Evolutionary conservation across 257 asterid genomes (phyloP).

Genomic region (Parsonsia alboflavescens): DNA sequence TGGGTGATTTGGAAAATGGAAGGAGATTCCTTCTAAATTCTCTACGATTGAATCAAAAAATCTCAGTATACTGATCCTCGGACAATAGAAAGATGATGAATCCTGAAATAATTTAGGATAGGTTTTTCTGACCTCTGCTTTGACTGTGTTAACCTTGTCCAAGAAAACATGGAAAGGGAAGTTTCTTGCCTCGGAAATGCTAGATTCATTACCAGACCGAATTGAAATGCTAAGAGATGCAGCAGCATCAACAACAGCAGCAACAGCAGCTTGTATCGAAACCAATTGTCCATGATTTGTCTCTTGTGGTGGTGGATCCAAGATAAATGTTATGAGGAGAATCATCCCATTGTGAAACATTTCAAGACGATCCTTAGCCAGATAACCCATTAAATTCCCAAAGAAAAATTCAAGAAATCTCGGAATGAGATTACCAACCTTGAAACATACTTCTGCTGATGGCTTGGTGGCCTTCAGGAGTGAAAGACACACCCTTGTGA

Average conservation of each 20-base stretch:
- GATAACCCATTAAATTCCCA: not conserved
- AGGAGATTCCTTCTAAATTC: not conserved
- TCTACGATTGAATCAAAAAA: not conserved
- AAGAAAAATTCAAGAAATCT: not conserved
- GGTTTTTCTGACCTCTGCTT: constrained; percentile 3
- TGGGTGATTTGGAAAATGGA: not conserved
- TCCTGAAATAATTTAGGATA: not conserved
- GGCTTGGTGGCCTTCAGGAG: not conserved
- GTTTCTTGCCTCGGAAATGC: not conserved
- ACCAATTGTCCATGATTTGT: not conserved
- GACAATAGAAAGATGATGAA: not conserved
- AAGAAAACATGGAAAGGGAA: not conserved
- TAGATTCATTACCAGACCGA: too few species aligned
- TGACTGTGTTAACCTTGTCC: not conserved
- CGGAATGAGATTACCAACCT: not conserved
- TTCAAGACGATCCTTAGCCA: not conserved
- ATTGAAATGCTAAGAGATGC: not conserved
- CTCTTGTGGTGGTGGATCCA: constrained; percentile 2
- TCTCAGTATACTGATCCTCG: not conserved
- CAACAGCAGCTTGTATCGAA: not conserved
- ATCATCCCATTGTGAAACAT: constrained; percentile 9
- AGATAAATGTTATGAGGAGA: not conserved
- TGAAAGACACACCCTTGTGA: not conserved
- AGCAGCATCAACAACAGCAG: not conserved
- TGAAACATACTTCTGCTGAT: not conserved